Evolutionary conservation across 768 basidiomycete species (phyloP).

Genomic region (Paxillus rubicundulus): DNA sequence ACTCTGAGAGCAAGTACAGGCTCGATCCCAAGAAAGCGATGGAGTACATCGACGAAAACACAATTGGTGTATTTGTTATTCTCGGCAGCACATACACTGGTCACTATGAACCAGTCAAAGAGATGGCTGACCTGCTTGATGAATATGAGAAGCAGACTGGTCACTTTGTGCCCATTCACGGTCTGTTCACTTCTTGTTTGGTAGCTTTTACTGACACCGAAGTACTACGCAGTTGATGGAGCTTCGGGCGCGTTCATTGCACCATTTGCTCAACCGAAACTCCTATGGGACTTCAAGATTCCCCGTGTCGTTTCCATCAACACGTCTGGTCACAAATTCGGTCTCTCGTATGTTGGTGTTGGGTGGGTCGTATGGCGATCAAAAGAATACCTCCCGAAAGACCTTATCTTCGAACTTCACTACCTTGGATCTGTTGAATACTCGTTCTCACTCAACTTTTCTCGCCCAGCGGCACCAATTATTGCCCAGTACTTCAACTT

Average conservation of each 20-base stretch:
- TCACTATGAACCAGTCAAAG: conserved; percentile 78
- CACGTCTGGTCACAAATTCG: conserved; percentile 62
- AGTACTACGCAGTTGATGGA: conserved; percentile 42
- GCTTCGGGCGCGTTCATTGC: conserved; percentile 64
- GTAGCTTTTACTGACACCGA: conserved; percentile 4
- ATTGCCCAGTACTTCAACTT: conserved; percentile 65
- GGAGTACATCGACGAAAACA: conserved; percentile 68
- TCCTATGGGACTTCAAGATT: conserved; percentile 59
- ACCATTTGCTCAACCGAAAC: conserved; percentile 54
- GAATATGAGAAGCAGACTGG: conserved; percentile 49
- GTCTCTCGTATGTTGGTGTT: conserved; percentile 54
- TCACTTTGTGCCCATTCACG: conserved; percentile 43
- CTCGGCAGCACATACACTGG: conserved; percentile 57
- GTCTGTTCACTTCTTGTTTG: conserved; percentile 25
- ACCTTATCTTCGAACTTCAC: conserved; percentile 64
- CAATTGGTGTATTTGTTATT: conserved; percentile 66
- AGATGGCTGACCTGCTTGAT: conserved; percentile 73
- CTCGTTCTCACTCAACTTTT: conserved; percentile 66
- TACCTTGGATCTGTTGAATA: conserved; percentile 64
- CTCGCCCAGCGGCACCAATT: conserved; percentile 58
- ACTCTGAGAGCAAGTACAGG: conserved; percentile 68
- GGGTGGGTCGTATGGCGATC: conserved; percentile 67
- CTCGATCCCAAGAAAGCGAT: conserved; percentile 68
- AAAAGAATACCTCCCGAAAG: conserved; percentile 57
- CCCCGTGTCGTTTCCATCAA: conserved; percentile 61